phyloP scores from a whole-genome alignment of 805 yeast species.

The Maudiozyma saulgeensis region DNA sequence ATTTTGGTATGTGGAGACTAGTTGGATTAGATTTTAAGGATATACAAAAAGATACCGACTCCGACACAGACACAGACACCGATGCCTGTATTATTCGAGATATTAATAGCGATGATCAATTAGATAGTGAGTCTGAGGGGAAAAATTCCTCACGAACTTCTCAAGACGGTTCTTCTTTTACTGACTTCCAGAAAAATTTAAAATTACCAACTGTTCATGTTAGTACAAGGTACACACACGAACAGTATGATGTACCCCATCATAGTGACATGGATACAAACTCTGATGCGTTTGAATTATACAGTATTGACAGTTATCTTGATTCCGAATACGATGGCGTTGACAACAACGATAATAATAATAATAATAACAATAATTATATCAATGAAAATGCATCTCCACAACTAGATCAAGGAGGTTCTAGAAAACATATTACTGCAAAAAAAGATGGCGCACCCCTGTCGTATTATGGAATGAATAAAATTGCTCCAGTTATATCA shows the following conservation, averaged over 20 bases:
- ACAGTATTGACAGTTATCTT: constrained; percentile 4
- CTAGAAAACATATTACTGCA: neutral
- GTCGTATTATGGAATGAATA: neutral
- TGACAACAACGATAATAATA: too few species aligned
- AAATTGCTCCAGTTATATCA: neutral
- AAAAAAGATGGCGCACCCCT: neutral
- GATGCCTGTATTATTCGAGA: neutral
- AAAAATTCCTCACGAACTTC: neutral
- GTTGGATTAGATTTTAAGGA: constrained; percentile 60
- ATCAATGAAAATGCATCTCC: neutral
- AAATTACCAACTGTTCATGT: neutral
- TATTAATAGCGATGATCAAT: neutral
- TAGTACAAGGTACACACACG: neutral
- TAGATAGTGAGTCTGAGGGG: neutral
- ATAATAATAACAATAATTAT: too few species aligned
- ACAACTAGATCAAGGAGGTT: neutral
- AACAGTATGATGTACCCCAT: neutral
- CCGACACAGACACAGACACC: too few species aligned
- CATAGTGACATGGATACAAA: neutral
- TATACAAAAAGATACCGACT: neutral
- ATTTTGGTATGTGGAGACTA: constrained; percentile 63
- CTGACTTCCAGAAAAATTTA: neutral
- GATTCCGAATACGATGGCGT: neutral
- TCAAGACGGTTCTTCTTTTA: neutral
- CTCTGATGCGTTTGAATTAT: neutral